A percentile compares a stretch with the other conserved stretches of the same genome.
Evolutionary conservation across 2,329 filamentous ascomycete genomes (phyloP).

Genomic region (Nemania sp.): DNA sequence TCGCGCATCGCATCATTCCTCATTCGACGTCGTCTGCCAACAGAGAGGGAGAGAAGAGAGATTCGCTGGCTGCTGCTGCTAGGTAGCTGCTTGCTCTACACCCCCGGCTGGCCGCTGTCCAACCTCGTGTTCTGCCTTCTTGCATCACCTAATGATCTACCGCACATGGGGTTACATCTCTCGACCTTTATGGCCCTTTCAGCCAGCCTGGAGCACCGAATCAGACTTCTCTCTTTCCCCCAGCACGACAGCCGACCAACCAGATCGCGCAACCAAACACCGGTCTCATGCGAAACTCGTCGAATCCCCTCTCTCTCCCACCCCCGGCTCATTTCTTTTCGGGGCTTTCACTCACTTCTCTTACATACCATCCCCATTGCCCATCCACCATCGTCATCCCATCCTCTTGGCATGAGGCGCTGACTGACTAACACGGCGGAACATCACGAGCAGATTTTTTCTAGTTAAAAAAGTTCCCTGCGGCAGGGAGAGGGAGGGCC

Average conservation of each 20-base stretch:
- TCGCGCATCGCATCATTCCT: conserved; percentile 4
- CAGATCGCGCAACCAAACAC: conserved; percentile 7
- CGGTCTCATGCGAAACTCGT: conserved; percentile 21
- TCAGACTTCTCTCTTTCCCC: background rate
- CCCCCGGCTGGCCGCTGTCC: conserved; percentile 22
- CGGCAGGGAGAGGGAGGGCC: conserved; percentile 8
- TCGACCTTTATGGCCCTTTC: conserved; percentile 26
- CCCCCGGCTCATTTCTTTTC: conserved; percentile 11
- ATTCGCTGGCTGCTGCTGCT: conserved; percentile 22
- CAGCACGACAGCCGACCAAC: conserved; percentile 17
- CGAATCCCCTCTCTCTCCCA: no score
- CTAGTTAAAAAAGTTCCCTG: conserved; percentile 19
- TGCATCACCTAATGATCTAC: conserved; percentile 38
- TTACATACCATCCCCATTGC: no score
- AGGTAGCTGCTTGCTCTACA: no score
- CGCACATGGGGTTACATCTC: conserved; percentile 31
- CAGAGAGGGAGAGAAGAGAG: background rate
- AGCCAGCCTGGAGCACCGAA: conserved; percentile 16
- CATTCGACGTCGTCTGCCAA: conserved; percentile 13
- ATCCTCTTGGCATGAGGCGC: background rate
- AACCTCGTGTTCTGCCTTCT: conserved; percentile 36
- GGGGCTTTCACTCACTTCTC: conserved; percentile 12
- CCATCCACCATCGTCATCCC: no score
- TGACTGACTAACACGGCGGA: conserved; percentile 4
- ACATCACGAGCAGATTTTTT: conserved; percentile 22